Percentiles rank a stretch among this genome's conserved stretches.
phyloP scores from a whole-genome alignment of 1,139 yeast genomes.

The Taphrina wiesneri region DNA sequence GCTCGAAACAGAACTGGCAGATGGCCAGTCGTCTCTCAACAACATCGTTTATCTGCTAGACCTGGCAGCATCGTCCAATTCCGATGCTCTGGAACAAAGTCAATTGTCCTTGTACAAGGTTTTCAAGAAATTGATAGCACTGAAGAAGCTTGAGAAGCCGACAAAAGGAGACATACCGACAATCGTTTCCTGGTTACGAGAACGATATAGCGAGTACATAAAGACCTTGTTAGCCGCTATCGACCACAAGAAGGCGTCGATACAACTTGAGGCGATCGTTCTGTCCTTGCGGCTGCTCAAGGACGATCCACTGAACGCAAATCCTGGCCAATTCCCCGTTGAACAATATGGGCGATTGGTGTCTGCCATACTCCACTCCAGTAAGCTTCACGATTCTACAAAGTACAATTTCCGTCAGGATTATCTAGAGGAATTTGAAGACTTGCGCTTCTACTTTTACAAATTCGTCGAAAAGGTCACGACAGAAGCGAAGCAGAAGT shows the following conservation, averaged over 20 bases:
- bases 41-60: conserved; percentile 30
- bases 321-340: conserved; percentile 65
- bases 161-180: conserved; percentile 36
- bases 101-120: conserved; percentile 29
- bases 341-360: conserved; percentile 56
- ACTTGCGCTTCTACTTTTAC: conserved; percentile 44
- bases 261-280: conserved; percentile 65
- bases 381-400: conserved; percentile 50
- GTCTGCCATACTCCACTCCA: conserved; percentile 48
- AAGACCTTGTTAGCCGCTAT: conserved; percentile 49
- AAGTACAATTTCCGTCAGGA: conserved; percentile 61
- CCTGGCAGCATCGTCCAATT: conserved; percentile 10
- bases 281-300: conserved; percentile 62
- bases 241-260: conserved; percentile 48
- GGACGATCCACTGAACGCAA: conserved; percentile 59
- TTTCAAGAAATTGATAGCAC: conserved; percentile 11
- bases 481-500: conserved; percentile 13
- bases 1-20: conserved; percentile 12
- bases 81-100: conserved; percentile 16
- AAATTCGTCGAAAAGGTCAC: conserved; percentile 33
- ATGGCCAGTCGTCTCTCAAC: conserved; percentile 30
- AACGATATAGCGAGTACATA: conserved; percentile 62
- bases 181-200: conserved; percentile 57
- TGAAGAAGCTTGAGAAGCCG: conserved; percentile 29
- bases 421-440: conserved; percentile 53